Percentiles rank a stretch among this genome's conserved stretches.
Conservation (phyloP, 176 grass and related monocot genomes). For the Avena insularis region DNA sequence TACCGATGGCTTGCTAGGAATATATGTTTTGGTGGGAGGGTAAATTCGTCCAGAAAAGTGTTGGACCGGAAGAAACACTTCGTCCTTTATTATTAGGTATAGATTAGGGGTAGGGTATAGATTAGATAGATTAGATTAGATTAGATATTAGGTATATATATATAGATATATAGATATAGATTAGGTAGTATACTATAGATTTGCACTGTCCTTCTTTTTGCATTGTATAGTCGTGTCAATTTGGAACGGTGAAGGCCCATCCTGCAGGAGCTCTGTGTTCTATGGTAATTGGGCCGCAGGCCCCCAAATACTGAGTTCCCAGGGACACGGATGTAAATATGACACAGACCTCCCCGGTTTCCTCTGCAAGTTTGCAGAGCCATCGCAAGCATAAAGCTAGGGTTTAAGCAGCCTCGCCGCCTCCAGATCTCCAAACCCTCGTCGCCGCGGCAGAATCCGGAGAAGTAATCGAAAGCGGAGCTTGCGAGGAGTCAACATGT, state of each 20-base stretch:
- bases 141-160: no score
- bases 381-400: slow-evolving; percentile 5
- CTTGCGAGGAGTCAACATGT: slow-evolving; percentile 40
- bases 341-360: background rate
- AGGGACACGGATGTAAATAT: background rate
- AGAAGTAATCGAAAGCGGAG: background rate
- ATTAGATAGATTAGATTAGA: no score
- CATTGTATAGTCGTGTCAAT: background rate
- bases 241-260: background rate
- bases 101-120: no score
- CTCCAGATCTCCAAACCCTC: slow-evolving; percentile 31
- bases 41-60: no score
- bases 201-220: no score
- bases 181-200: no score
- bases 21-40: no score
- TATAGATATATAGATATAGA: no score
- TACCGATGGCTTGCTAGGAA: no score
- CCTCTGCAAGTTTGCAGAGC: background rate
- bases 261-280: background rate
- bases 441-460: background rate
- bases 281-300: background rate
- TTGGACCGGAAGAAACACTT: no score
- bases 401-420: slow-evolving; percentile 48
- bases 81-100: no score
- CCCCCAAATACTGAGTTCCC: background rate